Evolutionary conservation across 192 early-diverging fungal genomes (phyloP), one percentile per base, ranked within the genome.

Genomic region (Helicostylum pulchrum): DNA sequence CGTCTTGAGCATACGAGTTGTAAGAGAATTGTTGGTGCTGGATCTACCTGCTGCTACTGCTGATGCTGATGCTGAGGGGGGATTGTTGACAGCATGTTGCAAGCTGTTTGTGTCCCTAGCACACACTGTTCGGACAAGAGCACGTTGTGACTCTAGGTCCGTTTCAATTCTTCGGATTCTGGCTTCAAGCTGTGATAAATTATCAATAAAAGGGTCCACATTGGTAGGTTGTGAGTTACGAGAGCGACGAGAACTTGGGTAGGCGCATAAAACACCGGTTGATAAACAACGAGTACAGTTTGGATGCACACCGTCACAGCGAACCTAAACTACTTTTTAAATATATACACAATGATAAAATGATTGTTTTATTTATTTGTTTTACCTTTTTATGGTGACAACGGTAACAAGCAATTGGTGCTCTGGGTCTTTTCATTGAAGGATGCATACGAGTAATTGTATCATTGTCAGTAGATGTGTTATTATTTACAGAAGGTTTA

Each of bases 371-470:
- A 46, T 21, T 21, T 53, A 15, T 43, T 42, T 52, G 7, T 15
- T 42, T 20, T 64, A 73, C 71, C 64, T 73, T 73, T 64, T 73
- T 73, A 47, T 66, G 71, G 12, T 73, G 71, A 59, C 71, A 73
- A 7, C 71, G 43, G 36, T 58, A 66, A 44, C 71, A 73, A 31
- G 71, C 71, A 57, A 73, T 73, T 10, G 71, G 71, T 20, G 71
- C 71, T 60, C 71, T 68, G 9, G 71, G 71, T 30, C 71, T 66
- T 60, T 73, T 73, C 53, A 63, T 54, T 12, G 63, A 65, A 46
- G 65, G 60, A 17, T 64, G 64, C 64, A 65, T 65, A 46, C 64
- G 51, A n/a, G 64, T 65, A 3, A 65, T 57, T 7, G 64, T 57
- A 23, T 31, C 43, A 31, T 21, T 17, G 26, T 57, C 26, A n/a